These are phyloP conservation scores for Limnanthes douglasii DNA, from an alignment of 345 rosid genomes.

Conservation along the genomic window DNA sequence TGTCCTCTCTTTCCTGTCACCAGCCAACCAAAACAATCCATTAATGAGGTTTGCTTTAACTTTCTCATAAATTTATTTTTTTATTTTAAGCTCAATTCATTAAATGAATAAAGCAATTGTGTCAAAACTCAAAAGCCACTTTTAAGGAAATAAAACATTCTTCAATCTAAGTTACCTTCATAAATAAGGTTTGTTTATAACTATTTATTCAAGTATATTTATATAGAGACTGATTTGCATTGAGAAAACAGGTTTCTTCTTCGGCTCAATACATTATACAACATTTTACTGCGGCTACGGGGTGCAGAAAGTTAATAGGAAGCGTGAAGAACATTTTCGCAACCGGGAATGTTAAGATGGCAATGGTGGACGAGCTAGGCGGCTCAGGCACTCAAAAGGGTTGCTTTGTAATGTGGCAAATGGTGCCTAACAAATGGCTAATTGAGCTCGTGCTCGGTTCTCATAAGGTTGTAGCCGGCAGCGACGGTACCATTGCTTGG, in stretches of 20 bases:
- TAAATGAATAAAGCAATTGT: neutral
- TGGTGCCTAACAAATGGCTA: slow-evolving; percentile 86
- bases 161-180: neutral
- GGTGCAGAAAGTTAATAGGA: slow-evolving; percentile 63
- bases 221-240: slow-evolving; percentile 1
- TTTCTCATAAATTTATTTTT: neutral
- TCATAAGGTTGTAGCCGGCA: slow-evolving; percentile 72
- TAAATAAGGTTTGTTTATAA: neutral
- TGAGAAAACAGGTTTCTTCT: slow-evolving; percentile 52
- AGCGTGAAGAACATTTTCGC: slow-evolving; percentile 60
- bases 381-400: slow-evolving; percentile 49
- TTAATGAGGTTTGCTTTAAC: slow-evolving; percentile 25
- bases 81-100: neutral
- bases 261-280: slow-evolving; percentile 91
- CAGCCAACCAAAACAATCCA: slow-evolving; percentile 23
- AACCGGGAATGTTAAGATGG: slow-evolving; percentile 78
- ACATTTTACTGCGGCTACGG: slow-evolving; percentile 91
- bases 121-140: neutral
- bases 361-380: slow-evolving; percentile 52
- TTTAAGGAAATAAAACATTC: neutral
- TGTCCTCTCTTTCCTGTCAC: slow-evolving; percentile 87
- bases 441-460: slow-evolving; percentile 71
- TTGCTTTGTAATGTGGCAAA: slow-evolving; percentile 98
- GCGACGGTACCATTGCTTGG: slow-evolving; percentile 84
- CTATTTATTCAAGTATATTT: neutral